These are phyloP conservation scores for Wickerhamomyces subpelliculosus DNA, from an alignment of 805 yeast genomes.

Conservation along the genomic window DNA sequence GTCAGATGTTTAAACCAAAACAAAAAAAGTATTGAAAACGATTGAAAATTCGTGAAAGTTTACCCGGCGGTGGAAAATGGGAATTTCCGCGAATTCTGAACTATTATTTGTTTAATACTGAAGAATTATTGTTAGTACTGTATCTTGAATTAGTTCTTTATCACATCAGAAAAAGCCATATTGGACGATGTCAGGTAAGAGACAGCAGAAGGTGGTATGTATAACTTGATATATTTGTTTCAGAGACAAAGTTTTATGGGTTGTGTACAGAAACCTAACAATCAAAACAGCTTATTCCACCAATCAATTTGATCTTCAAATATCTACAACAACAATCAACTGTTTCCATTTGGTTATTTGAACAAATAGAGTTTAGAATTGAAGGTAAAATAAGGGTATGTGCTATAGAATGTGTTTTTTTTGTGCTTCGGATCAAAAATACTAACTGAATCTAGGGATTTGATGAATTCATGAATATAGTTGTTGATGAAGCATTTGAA, in stretches of 20 bases:
- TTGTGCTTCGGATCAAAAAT: too few species aligned
- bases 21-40: too few species aligned
- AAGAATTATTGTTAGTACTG: too few species aligned
- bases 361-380: constrained; percentile 69
- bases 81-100: too few species aligned
- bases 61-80: not conserved
- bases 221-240: constrained; percentile 2
- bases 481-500: constrained; percentile 57
- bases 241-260: not conserved
- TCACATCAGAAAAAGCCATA: too few species aligned
- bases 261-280: constrained; percentile 4
- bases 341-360: constrained; percentile 86
- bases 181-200: constrained; percentile 35
- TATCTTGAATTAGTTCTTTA: too few species aligned
- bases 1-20: not conserved
- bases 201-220: constrained; percentile 39
- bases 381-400: constrained; percentile 62
- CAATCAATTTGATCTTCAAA: constrained; percentile 85
- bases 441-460: constrained; percentile 47
- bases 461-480: constrained; percentile 94
- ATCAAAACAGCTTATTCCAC: constrained; percentile 57
- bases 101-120: too few species aligned
- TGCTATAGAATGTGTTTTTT: not conserved
- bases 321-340: constrained; percentile 73
- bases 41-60: not conserved